A percentile compares a stretch with the other conserved stretches of the same genome.
phyloP scores from a whole-genome alignment of 805 yeast species.

The Cyberlindnera veronae region DNA sequence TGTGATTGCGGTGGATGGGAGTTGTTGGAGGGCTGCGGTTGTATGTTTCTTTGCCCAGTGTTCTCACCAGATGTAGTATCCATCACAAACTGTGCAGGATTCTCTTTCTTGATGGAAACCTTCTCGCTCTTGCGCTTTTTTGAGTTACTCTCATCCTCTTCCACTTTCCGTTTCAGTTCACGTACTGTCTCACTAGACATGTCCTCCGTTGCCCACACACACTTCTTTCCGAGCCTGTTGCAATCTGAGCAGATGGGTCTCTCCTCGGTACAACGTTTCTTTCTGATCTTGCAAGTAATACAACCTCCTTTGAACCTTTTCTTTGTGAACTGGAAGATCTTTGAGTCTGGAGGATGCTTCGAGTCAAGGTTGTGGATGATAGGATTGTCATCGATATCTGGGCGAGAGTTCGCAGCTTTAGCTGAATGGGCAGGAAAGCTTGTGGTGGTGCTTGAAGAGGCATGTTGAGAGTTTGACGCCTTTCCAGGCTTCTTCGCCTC shows the following conservation, averaged over 20 bases:
- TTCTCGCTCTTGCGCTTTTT: slow-evolving; percentile 10
- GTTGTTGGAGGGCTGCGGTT: not conserved
- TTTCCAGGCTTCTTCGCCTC: slow-evolving; percentile 21
- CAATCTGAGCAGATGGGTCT: slow-evolving; percentile 71
- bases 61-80: not conserved
- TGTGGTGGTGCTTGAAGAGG: no score
- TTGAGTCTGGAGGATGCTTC: slow-evolving; percentile 19
- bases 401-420: not conserved
- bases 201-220: slow-evolving; percentile 63
- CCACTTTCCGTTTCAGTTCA: slow-evolving; percentile 27
- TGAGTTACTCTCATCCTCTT: slow-evolving; percentile 21
- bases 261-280: slow-evolving; percentile 73
- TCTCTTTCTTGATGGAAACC: slow-evolving; percentile 2
- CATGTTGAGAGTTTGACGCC: no score
- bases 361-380: slow-evolving; percentile 21
- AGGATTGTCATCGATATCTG: slow-evolving; percentile 9
- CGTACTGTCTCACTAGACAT: slow-evolving; percentile 30
- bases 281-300: slow-evolving; percentile 62
- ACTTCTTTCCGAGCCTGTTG: slow-evolving; percentile 53
- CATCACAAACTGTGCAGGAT: not conserved
- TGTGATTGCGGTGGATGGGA: not conserved
- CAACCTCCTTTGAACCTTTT: slow-evolving; percentile 58
- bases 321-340: slow-evolving; percentile 25
- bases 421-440: no score
- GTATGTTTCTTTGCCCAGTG: not conserved